Evolutionary conservation across 176 grass and related monocot species (phyloP).

Genomic region (Carex kokanica): DNA sequence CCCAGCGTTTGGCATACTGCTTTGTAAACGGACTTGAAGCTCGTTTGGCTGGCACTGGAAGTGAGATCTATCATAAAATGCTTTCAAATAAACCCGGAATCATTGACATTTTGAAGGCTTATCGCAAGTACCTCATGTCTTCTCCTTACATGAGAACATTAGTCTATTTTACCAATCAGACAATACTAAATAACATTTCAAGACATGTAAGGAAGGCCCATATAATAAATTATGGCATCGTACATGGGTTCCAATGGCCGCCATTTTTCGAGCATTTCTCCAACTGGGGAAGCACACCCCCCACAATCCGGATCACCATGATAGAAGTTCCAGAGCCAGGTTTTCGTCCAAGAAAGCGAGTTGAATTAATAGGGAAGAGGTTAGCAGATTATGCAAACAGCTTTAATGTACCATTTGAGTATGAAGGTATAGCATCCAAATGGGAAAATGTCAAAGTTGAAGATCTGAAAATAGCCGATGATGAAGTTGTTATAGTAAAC

Average conservation of each 20-base stretch:
- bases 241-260: constrained; percentile 65
- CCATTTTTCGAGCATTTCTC: constrained; percentile 46
- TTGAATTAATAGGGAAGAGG: constrained; percentile 47
- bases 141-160: constrained; percentile 43
- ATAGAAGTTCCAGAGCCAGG: constrained; percentile 46
- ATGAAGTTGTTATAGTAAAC: constrained; percentile 61
- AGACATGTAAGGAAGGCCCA: constrained; percentile 34
- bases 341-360: constrained; percentile 39
- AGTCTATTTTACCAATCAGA: constrained; percentile 50
- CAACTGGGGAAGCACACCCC: constrained; percentile 9
- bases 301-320: constrained; percentile 50
- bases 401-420: constrained; percentile 62
- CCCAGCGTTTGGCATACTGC: constrained; percentile 46
- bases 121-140: constrained; percentile 23
- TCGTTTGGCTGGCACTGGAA: constrained; percentile 48
- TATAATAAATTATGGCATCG: constrained; percentile 58
- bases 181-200: constrained; percentile 33
- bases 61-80: constrained; percentile 35
- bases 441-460: constrained; percentile 50
- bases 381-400: constrained; percentile 57
- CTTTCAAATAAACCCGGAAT: constrained; percentile 32
- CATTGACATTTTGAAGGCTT: constrained; percentile 48
- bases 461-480: constrained; percentile 43
- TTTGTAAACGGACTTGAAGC: constrained; percentile 62
- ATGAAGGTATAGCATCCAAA: constrained; percentile 50